phyloP scores from a whole-genome alignment of 2,329 filamentous ascomycete species.

The Colletotrichum falcatum region DNA sequence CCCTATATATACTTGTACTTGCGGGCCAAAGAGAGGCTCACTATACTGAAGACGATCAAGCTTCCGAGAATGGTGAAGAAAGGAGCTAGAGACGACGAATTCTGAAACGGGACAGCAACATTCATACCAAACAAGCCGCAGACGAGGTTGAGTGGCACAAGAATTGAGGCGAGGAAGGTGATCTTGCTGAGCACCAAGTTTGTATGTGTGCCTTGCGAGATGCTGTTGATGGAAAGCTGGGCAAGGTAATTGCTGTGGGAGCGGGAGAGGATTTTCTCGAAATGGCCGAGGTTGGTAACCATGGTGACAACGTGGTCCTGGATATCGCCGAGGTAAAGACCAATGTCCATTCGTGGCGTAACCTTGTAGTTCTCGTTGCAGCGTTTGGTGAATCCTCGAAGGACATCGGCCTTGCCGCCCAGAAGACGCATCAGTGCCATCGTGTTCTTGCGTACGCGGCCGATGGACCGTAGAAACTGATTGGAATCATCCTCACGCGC shows the following conservation, averaged over 20 bases:
- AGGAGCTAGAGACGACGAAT: slow-evolving; percentile 63
- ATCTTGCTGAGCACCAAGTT: slow-evolving; percentile 95
- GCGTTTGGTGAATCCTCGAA: slow-evolving; percentile 96
- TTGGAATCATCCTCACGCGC: slow-evolving; percentile 91
- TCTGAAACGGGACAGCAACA: slow-evolving; percentile 75
- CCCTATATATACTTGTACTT: slow-evolving; percentile 58
- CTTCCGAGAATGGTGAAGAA: slow-evolving; percentile 65
- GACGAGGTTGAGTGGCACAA: slow-evolving; percentile 95
- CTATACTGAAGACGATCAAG: slow-evolving; percentile 65
- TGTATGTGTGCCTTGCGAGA: slow-evolving; percentile 86
- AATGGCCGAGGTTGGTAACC: slow-evolving; percentile 96
- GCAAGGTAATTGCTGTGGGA: slow-evolving; percentile 97
- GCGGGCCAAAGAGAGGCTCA: slow-evolving; percentile 61
- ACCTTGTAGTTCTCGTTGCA: slow-evolving; percentile 98
- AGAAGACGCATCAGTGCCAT: slow-evolving; percentile 93
- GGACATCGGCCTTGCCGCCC: slow-evolving; percentile 97
- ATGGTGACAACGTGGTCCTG: slow-evolving; percentile 99
- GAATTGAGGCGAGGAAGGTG: slow-evolving; percentile 90
- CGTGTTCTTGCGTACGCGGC: slow-evolving; percentile 91
- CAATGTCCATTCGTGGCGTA: slow-evolving; percentile 95
- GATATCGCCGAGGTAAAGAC: slow-evolving; percentile 95
- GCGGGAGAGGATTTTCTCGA: slow-evolving; percentile 96
- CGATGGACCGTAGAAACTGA: slow-evolving; percentile 87
- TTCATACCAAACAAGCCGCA: slow-evolving; percentile 93
- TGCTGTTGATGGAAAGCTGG: slow-evolving; percentile 91